phyloP scores from a whole-genome alignment of 352 stramenopile genomes.

The Phytopythium aichiense region DNA sequence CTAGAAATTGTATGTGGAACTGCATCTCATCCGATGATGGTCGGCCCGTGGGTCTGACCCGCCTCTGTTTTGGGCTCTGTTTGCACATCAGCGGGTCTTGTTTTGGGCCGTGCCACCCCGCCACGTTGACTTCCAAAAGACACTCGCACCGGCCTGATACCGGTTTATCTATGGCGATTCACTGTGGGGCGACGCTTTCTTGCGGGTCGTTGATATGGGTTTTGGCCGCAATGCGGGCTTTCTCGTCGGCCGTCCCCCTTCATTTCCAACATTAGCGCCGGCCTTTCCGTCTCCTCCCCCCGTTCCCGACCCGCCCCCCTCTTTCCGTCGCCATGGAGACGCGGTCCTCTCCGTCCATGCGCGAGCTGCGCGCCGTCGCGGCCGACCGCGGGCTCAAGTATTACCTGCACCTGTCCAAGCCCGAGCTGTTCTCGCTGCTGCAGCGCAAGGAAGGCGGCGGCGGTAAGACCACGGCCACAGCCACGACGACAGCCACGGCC shows the following conservation, averaged over 20 bases:
- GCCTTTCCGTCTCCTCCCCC: not conserved
- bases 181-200: not conserved
- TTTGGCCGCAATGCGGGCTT: conserved; percentile 1
- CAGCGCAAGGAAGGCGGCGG: conserved; percentile 72
- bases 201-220: not conserved
- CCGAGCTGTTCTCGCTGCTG: conserved; percentile 70
- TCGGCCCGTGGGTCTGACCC: not conserved
- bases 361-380: conserved; percentile 61
- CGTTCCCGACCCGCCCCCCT: not conserved
- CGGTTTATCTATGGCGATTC: not conserved
- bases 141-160: not conserved
- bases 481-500: conserved; percentile 6
- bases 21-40: not conserved
- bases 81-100: not conserved
- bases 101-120: not conserved
- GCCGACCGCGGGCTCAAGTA: conserved; percentile 80
- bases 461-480: conserved; percentile 2
- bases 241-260: not conserved
- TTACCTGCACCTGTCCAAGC: conserved; percentile 79
- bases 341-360: conserved; percentile 77
- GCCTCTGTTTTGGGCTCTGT: not conserved
- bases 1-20: not conserved
- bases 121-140: not conserved
- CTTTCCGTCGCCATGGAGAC: conserved; percentile 61
- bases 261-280: conserved; percentile 1